phyloP scores from a whole-genome alignment of 192 early-diverging fungal genomes.

The Coemansia sp. region DNA sequence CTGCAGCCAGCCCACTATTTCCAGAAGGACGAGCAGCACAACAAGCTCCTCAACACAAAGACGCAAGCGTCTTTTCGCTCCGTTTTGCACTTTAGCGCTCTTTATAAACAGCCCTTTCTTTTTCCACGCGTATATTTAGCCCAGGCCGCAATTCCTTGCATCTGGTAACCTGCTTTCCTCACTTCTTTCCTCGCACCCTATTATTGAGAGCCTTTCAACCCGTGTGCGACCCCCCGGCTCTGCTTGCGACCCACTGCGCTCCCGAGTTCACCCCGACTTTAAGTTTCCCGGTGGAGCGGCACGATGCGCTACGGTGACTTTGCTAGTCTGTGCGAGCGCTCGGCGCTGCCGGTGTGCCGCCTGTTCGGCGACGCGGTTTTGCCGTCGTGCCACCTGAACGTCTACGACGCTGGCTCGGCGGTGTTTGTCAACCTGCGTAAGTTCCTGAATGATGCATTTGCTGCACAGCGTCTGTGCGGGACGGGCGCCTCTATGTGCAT shows the following conservation, averaged over 20 bases:
- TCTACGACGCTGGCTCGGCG: constrained; percentile 18
- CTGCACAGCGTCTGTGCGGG: not conserved
- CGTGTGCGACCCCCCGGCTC: not conserved
- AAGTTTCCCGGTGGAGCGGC: not conserved
- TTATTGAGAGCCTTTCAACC: not conserved
- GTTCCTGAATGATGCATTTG: not conserved
- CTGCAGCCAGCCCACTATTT: too few relatives aligned
- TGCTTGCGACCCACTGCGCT: not conserved
- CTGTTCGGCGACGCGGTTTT: constrained; percentile 36
- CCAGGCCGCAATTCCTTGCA: constrained; percentile 3
- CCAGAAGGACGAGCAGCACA: too few relatives aligned
- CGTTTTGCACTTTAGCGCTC: not conserved
- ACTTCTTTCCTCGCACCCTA: constrained; percentile 1
- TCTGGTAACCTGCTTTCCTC: not conserved
- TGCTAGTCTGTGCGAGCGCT: constrained; percentile 44
- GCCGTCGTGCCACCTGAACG: constrained; percentile 31
- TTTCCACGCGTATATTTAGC: not conserved
- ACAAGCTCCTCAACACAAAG: too few relatives aligned
- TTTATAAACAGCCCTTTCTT: constrained; percentile 4
- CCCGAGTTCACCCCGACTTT: not conserved
- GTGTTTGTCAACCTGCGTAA: constrained; percentile 46
- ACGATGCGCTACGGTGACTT: constrained; percentile 53
- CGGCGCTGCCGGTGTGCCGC: constrained; percentile 45
- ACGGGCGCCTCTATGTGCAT: not conserved
- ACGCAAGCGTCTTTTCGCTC: not conserved